phyloP scores from a whole-genome alignment of 108 stramenopile genomes.

The Seminavis robusta region DNA sequence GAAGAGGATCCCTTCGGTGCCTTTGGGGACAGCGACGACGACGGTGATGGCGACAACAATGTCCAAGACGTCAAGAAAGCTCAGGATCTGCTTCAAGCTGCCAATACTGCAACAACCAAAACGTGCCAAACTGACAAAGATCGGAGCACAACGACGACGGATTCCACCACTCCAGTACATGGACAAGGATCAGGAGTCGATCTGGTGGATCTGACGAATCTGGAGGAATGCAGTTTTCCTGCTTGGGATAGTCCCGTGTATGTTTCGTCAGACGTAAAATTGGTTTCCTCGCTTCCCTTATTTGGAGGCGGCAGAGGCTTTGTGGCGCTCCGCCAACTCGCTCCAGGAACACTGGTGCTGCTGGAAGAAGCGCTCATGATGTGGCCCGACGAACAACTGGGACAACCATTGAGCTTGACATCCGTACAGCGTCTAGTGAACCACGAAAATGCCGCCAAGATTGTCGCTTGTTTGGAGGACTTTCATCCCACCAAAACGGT shows the following conservation, averaged over 20 bases:
- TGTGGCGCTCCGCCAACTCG: conserved; percentile 45
- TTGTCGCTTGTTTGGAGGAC: conserved; percentile 55
- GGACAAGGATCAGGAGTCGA: too few relatives aligned
- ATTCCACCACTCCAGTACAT: too few relatives aligned
- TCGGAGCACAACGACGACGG: too few relatives aligned
- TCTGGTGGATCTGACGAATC: conserved; percentile 11
- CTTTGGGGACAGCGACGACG: too few relatives aligned
- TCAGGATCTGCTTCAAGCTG: too few relatives aligned
- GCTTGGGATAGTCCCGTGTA: conserved; percentile 48
- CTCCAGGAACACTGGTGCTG: conserved; percentile 66
- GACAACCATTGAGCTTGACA: conserved; percentile 51
- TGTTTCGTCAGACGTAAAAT: conserved; percentile 40
- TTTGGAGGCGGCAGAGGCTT: conserved; percentile 73
- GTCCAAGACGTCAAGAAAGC: too few relatives aligned
- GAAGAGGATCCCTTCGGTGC: too few relatives aligned
- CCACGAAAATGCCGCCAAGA: conserved; percentile 22
- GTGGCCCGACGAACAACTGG: conserved; percentile 67
- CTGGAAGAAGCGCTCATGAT: conserved; percentile 60
- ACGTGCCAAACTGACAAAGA: too few relatives aligned
- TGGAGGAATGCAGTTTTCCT: too few relatives aligned
- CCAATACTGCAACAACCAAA: too few relatives aligned
- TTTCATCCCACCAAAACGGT: conserved; percentile 68
- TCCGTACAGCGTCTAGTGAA: conserved; percentile 50
- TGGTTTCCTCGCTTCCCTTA: conserved; percentile 22
- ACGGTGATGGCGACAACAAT: too few relatives aligned